A percentile compares a stretch with the other conserved stretches of the same genome.
Conservation (phyloP, 2,329 filamentous ascomycete genomes). For the Hypoxylon sp. region DNA sequence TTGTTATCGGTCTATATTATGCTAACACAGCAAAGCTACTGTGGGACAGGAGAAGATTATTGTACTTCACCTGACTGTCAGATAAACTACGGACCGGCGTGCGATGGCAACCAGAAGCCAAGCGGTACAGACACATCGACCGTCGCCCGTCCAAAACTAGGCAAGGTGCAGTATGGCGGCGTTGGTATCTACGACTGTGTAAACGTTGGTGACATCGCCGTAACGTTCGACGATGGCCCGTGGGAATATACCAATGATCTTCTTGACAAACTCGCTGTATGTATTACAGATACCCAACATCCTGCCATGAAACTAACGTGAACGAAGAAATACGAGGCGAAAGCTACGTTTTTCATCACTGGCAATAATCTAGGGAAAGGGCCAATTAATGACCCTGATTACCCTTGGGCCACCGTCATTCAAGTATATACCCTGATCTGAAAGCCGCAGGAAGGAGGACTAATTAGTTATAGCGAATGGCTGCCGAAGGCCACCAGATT, state of each 20-base stretch:
- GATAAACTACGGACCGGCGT: conserved; percentile 62
- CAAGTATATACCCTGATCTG: conserved; percentile 44
- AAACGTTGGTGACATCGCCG: conserved; percentile 69
- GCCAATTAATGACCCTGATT: conserved; percentile 63
- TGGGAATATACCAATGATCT: conserved; percentile 71
- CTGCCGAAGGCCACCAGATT: conserved; percentile 55
- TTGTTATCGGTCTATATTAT: not conserved
- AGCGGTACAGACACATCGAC: conserved; percentile 62
- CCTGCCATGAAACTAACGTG: conserved; percentile 36
- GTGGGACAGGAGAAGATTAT: conserved; percentile 49
- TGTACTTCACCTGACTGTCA: conserved; percentile 55
- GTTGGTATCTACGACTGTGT: conserved; percentile 65
- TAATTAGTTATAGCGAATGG: conserved; percentile 53
- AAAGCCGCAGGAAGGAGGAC: not conserved
- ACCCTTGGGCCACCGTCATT: conserved; percentile 52
- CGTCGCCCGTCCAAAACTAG: conserved; percentile 62
- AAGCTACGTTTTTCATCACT: conserved; percentile 75
- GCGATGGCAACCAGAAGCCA: conserved; percentile 64
- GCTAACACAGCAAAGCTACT: conserved; percentile 50
- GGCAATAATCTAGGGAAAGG: conserved; percentile 68
- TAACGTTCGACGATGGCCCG: conserved; percentile 77
- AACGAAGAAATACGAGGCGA: conserved; percentile 66
- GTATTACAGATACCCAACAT: not conserved
- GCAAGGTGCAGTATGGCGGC: conserved; percentile 63
- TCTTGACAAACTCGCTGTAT: conserved; percentile 64